These are phyloP conservation scores for Tetraselmis striata DNA, from an alignment of 139 green algal genomes.

Conservation along the genomic window DNA sequence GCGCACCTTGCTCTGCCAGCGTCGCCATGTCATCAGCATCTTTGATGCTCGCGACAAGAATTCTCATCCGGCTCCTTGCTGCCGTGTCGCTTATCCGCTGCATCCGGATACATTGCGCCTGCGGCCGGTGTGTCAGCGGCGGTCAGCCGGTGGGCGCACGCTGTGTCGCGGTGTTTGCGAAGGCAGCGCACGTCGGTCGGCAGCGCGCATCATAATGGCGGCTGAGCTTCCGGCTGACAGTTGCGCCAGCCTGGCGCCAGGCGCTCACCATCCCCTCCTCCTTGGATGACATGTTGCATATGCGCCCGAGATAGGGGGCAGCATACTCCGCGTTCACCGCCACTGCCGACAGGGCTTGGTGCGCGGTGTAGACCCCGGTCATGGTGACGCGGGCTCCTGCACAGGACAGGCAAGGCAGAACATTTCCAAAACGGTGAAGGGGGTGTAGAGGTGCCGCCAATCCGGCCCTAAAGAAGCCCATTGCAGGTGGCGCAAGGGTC, in stretches of 20 bases:
- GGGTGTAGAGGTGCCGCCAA: too few relatives aligned
- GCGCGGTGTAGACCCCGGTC: conserved; percentile 3
- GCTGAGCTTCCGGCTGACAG: too few relatives aligned
- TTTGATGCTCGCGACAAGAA: conserved; percentile 4
- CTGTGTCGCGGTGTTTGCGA: too few relatives aligned
- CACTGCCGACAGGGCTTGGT: not conserved
- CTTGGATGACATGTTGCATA: conserved; percentile 2
- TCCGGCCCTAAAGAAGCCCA: too few relatives aligned
- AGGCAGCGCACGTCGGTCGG: too few relatives aligned
- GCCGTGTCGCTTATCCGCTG: not conserved
- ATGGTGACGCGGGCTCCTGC: conserved; percentile 1
- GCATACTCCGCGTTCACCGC: conserved; percentile 1
- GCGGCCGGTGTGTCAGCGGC: too few relatives aligned
- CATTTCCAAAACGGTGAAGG: too few relatives aligned
- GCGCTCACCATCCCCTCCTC: not conserved
- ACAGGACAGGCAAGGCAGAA: too few relatives aligned
- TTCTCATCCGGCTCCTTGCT: not conserved
- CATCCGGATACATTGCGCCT: not conserved
- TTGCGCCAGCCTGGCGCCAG: too few relatives aligned
- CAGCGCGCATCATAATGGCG: too few relatives aligned
- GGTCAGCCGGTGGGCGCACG: too few relatives aligned
- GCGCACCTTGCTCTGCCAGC: not conserved
- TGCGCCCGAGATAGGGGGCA: conserved; percentile 3
- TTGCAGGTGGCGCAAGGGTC: too few relatives aligned
- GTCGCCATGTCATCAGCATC: conserved; percentile 1